These are phyloP conservation scores for Claviceps maximensis DNA, from an alignment of 2,329 filamentous ascomycete genomes.

Conservation along the genomic window DNA sequence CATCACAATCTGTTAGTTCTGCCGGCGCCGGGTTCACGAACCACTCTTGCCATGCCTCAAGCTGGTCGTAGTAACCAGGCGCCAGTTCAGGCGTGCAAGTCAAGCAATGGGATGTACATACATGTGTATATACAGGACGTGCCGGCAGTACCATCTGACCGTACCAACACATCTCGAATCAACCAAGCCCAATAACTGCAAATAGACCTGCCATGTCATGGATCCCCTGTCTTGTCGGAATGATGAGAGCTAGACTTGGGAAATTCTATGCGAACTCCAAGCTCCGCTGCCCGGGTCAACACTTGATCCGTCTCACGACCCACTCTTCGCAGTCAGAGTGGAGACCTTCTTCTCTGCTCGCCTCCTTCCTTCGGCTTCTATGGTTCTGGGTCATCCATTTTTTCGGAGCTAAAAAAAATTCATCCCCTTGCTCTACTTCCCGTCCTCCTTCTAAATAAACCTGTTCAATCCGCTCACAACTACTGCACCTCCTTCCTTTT, in stretches of 20 bases:
- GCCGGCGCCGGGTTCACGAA: no score
- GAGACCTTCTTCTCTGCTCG: slow-evolving; percentile 13
- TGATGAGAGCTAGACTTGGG: not conserved
- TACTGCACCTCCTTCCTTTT: slow-evolving; percentile 10
- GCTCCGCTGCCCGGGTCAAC: slow-evolving; percentile 9
- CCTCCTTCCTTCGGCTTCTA: slow-evolving; percentile 31
- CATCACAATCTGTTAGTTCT: no score
- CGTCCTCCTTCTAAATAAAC: slow-evolving; percentile 15
- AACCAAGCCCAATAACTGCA: no score
- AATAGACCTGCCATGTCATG: no score
- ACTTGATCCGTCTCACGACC: slow-evolving; percentile 14
- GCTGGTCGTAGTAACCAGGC: no score
- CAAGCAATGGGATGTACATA: no score
- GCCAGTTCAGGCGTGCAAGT: no score
- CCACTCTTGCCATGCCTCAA: no score
- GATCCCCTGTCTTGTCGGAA: not conserved
- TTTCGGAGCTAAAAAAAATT: slow-evolving; percentile 26
- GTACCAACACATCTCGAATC: no score
- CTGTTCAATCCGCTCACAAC: slow-evolving; percentile 7
- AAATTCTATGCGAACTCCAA: not conserved
- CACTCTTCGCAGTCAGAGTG: not conserved
- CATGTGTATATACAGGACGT: no score
- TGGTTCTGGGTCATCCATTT: slow-evolving; percentile 19
- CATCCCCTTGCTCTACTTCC: slow-evolving; percentile 9
- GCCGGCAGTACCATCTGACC: no score